phyloP scores from a whole-genome alignment of 2,329 filamentous ascomycete species.

The Aspergillus persii region DNA sequence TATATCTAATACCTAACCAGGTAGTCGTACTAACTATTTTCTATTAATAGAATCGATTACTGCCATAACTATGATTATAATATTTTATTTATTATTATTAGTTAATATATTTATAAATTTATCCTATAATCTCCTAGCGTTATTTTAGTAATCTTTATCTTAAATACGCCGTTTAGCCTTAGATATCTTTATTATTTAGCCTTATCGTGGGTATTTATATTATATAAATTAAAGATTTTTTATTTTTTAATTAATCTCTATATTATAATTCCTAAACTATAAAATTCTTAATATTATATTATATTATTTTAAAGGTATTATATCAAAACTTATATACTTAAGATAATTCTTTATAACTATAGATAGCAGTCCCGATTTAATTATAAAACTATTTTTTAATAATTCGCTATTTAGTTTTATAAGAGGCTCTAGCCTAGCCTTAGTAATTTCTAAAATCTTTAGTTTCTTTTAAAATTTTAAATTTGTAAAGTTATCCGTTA shows the following conservation, averaged over 20 bases:
- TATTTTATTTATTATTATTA: neutral
- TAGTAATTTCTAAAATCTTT: no score
- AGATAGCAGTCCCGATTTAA: neutral
- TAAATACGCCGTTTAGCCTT: neutral
- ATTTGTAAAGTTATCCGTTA: neutral
- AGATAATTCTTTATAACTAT: neutral
- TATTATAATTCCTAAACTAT: neutral
- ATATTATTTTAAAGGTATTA: neutral
- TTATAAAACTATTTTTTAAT: neutral
- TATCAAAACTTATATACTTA: neutral
- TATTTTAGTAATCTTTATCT: accelerated
- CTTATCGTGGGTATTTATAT: neutral
- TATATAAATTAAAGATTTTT: neutral
- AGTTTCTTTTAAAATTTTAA: neutral
- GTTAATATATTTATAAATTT: no score
- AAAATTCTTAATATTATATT: neutral
- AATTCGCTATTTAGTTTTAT: no score
- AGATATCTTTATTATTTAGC: neutral
- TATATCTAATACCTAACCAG: neutral
- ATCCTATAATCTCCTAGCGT: neutral
- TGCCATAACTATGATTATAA: neutral
- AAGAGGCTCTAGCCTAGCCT: no score
- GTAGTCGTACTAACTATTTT: neutral
- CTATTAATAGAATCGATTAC: neutral
- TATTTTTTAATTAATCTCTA: neutral